These are phyloP conservation scores for Phialemonium atrogriseum DNA, from an alignment of 2,329 filamentous ascomycete species.

Conservation along the genomic window DNA sequence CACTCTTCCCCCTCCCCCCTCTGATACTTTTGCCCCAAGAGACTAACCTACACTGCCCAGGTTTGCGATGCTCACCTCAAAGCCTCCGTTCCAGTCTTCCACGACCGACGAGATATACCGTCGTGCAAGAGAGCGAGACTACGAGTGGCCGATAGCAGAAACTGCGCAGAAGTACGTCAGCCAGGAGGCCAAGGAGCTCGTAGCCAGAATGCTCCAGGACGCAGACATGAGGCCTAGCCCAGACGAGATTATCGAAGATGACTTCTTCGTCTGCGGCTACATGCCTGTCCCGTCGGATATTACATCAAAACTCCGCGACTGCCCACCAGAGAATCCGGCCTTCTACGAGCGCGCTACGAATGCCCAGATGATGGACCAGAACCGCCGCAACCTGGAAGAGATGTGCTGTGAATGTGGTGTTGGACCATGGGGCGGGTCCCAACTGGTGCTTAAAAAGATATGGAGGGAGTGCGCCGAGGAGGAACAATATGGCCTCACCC, in stretches of 20 bases:
- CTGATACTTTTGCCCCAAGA: constrained; percentile 2
- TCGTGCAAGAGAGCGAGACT: constrained; percentile 61
- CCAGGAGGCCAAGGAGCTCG: constrained; percentile 67
- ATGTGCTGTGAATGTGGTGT: constrained; percentile 52
- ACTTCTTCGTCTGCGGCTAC: constrained; percentile 71
- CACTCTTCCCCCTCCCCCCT: background rate
- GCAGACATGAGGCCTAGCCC: constrained; percentile 68
- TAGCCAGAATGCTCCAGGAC: constrained; percentile 66
- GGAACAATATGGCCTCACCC: constrained; percentile 57
- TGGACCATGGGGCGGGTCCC: constrained; percentile 42
- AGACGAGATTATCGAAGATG: constrained; percentile 69
- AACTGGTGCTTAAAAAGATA: constrained; percentile 44
- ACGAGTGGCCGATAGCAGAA: constrained; percentile 67
- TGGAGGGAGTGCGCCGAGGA: constrained; percentile 63
- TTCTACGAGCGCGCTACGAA: constrained; percentile 45
- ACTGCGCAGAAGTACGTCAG: constrained; percentile 63
- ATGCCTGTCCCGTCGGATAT: constrained; percentile 57
- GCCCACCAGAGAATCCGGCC: constrained; percentile 46
- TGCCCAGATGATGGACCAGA: constrained; percentile 34
- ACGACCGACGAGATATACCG: constrained; percentile 81
- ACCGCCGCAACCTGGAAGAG: constrained; percentile 44
- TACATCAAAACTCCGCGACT: constrained; percentile 47
- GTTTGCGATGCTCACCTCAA: constrained; percentile 94
- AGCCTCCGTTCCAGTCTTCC: constrained; percentile 90
- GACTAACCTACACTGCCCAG: constrained; percentile 33